Conservation (phyloP, 768 basidiomycete genomes). For the Russula griseocarnosa region DNA sequence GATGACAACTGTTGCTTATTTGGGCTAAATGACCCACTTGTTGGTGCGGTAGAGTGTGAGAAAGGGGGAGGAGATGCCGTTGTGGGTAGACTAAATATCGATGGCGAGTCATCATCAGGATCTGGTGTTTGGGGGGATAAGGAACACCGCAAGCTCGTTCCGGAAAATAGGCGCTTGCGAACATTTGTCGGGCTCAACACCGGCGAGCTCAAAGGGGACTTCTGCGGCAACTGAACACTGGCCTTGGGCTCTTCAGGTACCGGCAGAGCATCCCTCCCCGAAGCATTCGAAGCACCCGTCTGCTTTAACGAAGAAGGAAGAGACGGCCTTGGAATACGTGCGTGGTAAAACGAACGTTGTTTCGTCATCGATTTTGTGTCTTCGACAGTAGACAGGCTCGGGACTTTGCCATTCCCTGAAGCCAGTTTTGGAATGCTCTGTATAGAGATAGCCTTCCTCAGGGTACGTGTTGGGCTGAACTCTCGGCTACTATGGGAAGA, state of each 20-base stretch:
- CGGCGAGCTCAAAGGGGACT: slow-evolving; percentile 18
- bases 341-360: slow-evolving; percentile 61
- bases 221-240: slow-evolving; percentile 23
- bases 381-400: slow-evolving; percentile 34
- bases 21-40: neutral
- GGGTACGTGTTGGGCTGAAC: slow-evolving; percentile 31
- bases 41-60: slow-evolving; percentile 11
- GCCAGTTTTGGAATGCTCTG: slow-evolving; percentile 41
- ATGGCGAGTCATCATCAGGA: slow-evolving; percentile 52
- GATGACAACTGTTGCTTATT: slow-evolving; percentile 31
- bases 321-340: slow-evolving; percentile 52
- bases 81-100: slow-evolving; percentile 46
- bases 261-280: slow-evolving; percentile 11
- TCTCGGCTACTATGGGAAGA: slow-evolving; percentile 15
- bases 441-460: slow-evolving; percentile 57
- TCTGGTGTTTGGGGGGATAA: slow-evolving; percentile 45
- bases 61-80: neutral
- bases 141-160: slow-evolving; percentile 47
- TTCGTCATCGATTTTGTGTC: slow-evolving; percentile 42
- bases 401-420: slow-evolving; percentile 33
- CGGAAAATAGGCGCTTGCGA: slow-evolving; percentile 62
- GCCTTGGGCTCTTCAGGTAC: slow-evolving; percentile 24
- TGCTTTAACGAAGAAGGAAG: slow-evolving; percentile 38
- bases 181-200: slow-evolving; percentile 31
- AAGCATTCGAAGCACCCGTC: slow-evolving; percentile 27